Percentiles rank a stretch among this genome's conserved stretches.
phyloP scores from a whole-genome alignment of 2,329 filamentous ascomycete genomes.

The Botrytis sinoallii region DNA sequence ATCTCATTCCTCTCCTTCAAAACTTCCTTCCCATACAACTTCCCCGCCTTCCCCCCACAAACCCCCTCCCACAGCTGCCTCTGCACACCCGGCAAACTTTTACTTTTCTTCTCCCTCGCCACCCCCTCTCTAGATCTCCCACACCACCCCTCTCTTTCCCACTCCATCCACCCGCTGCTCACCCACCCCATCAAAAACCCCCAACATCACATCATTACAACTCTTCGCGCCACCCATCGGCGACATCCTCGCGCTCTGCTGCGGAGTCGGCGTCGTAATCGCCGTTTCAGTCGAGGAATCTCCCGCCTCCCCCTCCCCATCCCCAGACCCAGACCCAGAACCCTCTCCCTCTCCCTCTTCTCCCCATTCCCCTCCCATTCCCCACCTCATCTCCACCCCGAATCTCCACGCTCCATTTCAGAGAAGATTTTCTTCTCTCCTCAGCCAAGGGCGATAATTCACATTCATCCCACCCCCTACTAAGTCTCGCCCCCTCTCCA shows the following conservation, averaged over 20 bases:
- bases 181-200: neutral
- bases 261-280: neutral
- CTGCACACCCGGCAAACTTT: neutral
- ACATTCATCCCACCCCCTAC: neutral
- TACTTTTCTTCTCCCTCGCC: neutral
- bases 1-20: neutral
- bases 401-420: neutral
- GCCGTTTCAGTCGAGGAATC: neutral
- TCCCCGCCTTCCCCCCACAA: neutral
- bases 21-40: neutral
- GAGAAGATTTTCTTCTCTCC: neutral
- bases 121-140: neutral
- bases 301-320: neutral
- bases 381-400: neutral
- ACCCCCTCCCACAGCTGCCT: neutral
- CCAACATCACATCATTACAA: neutral
- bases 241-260: neutral
- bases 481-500: neutral
- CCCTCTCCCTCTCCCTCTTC: too few relatives aligned
- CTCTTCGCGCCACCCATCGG: neutral
- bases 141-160: neutral
- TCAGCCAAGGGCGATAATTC: neutral
- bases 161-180: too few relatives aligned
- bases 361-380: neutral
- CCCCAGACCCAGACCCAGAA: neutral